A percentile compares a stretch with the other conserved stretches of the same genome.
phyloP scores from a whole-genome alignment of 2,329 filamentous ascomycete species.

The Blumeria graminis region DNA sequence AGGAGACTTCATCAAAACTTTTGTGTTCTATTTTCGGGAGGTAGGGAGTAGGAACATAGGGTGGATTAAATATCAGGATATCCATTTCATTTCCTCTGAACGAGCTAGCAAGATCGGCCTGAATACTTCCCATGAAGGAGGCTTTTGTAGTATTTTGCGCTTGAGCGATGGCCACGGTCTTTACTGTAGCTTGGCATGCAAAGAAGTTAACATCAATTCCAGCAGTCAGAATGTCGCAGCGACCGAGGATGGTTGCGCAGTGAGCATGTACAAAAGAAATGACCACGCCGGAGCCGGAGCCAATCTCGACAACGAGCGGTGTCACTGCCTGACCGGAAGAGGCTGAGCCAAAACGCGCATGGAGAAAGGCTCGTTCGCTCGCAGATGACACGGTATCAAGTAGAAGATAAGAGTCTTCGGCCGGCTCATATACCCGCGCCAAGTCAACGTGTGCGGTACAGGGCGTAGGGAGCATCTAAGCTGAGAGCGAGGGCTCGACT shows the following conservation, averaged over 20 bases:
- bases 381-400: slow-evolving; percentile 66
- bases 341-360: slow-evolving; percentile 1
- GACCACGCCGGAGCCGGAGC: slow-evolving; percentile 83
- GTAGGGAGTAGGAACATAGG: slow-evolving; percentile 72
- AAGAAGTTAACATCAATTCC: slow-evolving; percentile 69
- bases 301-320: slow-evolving; percentile 54
- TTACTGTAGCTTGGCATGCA: slow-evolving; percentile 51
- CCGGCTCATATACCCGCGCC: slow-evolving; percentile 75
- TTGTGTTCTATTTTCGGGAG: slow-evolving; percentile 19
- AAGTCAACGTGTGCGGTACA: slow-evolving; percentile 81
- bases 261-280: slow-evolving; percentile 68
- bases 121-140: slow-evolving; percentile 37
- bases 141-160: slow-evolving; percentile 16
- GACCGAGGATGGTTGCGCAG: slow-evolving; percentile 45
- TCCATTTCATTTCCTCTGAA: slow-evolving; percentile 41
- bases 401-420: slow-evolving; percentile 86
- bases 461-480: slow-evolving; percentile 67
- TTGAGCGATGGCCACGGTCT: slow-evolving; percentile 35
- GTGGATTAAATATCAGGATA: slow-evolving; percentile 85
- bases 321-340: slow-evolving; percentile 5
- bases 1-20: slow-evolving; percentile 19
- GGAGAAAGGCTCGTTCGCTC: slow-evolving; percentile 11
- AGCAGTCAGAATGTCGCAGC: slow-evolving; percentile 41
- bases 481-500: too few relatives aligned
- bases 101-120: slow-evolving; percentile 43